Evolutionary conservation across 163 green algal species (phyloP).

Genomic region (Scenedesmus sp.): DNA sequence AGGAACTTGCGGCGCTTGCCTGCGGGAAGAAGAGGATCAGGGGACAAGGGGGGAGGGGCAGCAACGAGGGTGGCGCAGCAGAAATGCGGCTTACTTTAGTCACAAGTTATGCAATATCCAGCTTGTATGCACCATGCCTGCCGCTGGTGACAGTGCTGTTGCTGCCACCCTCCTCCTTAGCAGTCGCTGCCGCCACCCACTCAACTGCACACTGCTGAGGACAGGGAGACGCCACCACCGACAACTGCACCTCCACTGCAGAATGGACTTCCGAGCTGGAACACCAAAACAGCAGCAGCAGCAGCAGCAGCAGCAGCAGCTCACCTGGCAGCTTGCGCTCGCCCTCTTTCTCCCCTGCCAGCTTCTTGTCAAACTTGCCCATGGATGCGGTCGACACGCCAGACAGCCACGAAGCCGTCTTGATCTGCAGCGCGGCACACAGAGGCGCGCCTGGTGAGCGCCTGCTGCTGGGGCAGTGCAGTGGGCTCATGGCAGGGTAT

Average conservation of each 20-base stretch:
- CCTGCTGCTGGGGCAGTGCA: too few species aligned
- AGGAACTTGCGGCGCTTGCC: conserved; percentile 77
- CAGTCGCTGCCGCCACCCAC: too few species aligned
- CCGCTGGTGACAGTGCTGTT: too few species aligned
- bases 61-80: background rate
- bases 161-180: too few species aligned
- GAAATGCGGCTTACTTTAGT: background rate
- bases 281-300: too few species aligned
- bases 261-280: too few species aligned
- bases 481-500: too few species aligned
- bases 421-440: conserved; percentile 65
- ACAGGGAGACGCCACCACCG: too few species aligned
- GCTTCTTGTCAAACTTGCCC: conserved; percentile 95
- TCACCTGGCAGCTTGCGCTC: conserved; percentile 60
- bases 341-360: conserved; percentile 78
- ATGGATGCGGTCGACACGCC: conserved; percentile 93
- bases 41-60: background rate
- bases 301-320: background rate
- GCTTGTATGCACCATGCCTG: too few species aligned
- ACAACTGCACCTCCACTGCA: too few species aligned
- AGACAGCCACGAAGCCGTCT: conserved; percentile 74
- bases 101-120: too few species aligned
- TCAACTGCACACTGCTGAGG: too few species aligned
- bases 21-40: background rate
- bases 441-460: background rate